Evolutionary conservation across 2,329 filamentous ascomycete genomes (phyloP).

Genomic region (Talaromyces sp.): DNA sequence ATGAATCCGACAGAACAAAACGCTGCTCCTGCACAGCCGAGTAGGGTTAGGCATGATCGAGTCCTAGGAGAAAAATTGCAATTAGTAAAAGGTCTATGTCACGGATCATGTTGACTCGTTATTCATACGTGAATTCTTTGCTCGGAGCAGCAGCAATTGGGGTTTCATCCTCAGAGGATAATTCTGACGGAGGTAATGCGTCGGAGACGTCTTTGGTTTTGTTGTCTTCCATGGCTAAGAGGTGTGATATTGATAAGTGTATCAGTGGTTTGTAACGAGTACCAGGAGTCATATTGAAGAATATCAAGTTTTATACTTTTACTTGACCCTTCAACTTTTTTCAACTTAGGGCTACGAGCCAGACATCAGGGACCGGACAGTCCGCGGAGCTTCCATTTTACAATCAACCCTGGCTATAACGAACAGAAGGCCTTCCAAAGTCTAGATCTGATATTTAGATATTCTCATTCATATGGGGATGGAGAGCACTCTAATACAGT

Average conservation of each 20-base stretch:
- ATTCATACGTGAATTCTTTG: constrained; percentile 30
- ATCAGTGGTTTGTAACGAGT: neutral
- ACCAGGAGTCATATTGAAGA: neutral
- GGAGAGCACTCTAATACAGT: too few relatives aligned
- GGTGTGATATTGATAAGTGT: too few relatives aligned
- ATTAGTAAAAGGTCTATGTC: neutral
- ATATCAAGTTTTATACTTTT: neutral
- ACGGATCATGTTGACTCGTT: neutral
- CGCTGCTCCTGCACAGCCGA: constrained; percentile 31
- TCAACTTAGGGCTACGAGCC: neutral
- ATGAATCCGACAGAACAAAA: constrained; percentile 43
- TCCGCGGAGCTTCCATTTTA: constrained; percentile 11
- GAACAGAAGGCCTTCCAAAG: too few relatives aligned
- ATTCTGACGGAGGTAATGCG: neutral
- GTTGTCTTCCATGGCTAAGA: constrained; percentile 12
- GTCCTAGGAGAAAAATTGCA: constrained; percentile 21
- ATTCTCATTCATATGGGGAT: too few relatives aligned
- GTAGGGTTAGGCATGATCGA: constrained; percentile 30
- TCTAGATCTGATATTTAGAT: too few relatives aligned
- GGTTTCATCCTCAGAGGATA: neutral
- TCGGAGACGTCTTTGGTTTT: neutral
- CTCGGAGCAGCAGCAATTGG: neutral
- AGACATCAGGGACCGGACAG: neutral
- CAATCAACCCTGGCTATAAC: too few relatives aligned
- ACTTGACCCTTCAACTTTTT: neutral